phyloP scores from a whole-genome alignment of 2,329 filamentous ascomycete species.

The Rugonectria rugulosa region DNA sequence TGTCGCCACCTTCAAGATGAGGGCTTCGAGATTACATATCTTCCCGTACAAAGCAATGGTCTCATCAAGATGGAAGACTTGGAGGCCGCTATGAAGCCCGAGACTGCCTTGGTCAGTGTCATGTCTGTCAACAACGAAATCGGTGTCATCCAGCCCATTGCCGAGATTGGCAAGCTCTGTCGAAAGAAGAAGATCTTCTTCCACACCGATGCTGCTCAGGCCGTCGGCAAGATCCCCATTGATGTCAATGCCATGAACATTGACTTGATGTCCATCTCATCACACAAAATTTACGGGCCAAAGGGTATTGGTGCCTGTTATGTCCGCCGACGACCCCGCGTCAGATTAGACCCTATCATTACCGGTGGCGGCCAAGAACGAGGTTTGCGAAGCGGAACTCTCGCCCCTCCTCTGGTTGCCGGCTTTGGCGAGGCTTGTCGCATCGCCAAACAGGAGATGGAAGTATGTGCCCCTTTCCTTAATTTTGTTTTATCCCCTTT shows the following conservation, averaged over 20 bases:
- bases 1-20: constrained; percentile 97
- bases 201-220: constrained; percentile 95
- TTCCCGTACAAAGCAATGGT: constrained; percentile 89
- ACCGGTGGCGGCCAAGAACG: constrained; percentile 95
- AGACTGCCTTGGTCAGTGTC: constrained; percentile 92
- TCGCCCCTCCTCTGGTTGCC: constrained; percentile 87
- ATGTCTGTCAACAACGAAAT: constrained; percentile 99
- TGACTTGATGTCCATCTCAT: constrained; percentile 98
- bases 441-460: constrained; percentile 88
- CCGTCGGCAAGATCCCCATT: constrained; percentile 96
- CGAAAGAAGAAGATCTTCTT: constrained; percentile 94
- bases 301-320: constrained; percentile 98
- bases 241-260: constrained; percentile 99
- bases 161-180: constrained; percentile 92
- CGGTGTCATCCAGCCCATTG: constrained; percentile 95
- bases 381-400: constrained; percentile 90
- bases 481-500: constrained; percentile 25
- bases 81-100: constrained; percentile 86
- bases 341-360: constrained; percentile 95
- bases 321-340: constrained; percentile 88
- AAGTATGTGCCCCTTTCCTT: constrained; percentile 67
- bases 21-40: constrained; percentile 95
- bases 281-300: constrained; percentile 98
- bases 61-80: constrained; percentile 84
- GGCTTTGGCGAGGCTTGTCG: constrained; percentile 96